These are phyloP conservation scores for Globisporangium mamillatum DNA, from an alignment of 352 stramenopile genomes.

Conservation along the genomic window DNA sequence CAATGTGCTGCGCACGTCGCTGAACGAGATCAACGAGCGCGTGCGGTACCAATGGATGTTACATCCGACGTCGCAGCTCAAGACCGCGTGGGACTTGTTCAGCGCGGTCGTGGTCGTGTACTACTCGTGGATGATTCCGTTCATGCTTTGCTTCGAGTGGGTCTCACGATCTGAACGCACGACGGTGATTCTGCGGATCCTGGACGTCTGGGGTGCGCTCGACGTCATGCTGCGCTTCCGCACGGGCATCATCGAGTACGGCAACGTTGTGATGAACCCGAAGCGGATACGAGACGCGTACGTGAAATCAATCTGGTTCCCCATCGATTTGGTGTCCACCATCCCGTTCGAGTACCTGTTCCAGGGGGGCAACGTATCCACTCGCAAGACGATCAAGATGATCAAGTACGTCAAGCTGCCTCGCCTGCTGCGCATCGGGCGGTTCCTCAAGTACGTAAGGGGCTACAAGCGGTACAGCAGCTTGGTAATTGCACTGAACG, in stretches of 20 bases:
- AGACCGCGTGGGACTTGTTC: conserved; percentile 55
- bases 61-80: conserved; percentile 47
- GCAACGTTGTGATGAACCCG: conserved; percentile 54
- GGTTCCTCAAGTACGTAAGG: conserved; percentile 57
- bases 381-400: conserved; percentile 70
- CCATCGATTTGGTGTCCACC: conserved; percentile 52
- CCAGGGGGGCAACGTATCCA: conserved; percentile 35
- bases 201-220: conserved; percentile 48
- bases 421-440: conserved; percentile 49
- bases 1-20: conserved; percentile 66
- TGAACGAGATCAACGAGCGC: conserved; percentile 55
- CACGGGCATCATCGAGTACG: conserved; percentile 58
- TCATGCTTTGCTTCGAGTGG: conserved; percentile 73
- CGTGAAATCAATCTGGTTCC: conserved; percentile 56
- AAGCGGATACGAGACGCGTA: conserved; percentile 43
- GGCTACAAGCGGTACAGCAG: conserved; percentile 62
- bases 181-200: conserved; percentile 38
- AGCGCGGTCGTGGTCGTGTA: conserved; percentile 56
- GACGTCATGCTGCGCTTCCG: conserved; percentile 57
- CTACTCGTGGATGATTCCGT: conserved; percentile 73
- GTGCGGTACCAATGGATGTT: conserved; percentile 47
- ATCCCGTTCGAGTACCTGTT: conserved; percentile 62
- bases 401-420: conserved; percentile 75
- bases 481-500: conserved; percentile 47
- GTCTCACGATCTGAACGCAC: conserved; percentile 29